Percentiles rank a stretch among this genome's conserved stretches.
These are phyloP conservation scores for Malus fusca DNA, from an alignment of 306 rosid genomes.

Conservation along the genomic window DNA sequence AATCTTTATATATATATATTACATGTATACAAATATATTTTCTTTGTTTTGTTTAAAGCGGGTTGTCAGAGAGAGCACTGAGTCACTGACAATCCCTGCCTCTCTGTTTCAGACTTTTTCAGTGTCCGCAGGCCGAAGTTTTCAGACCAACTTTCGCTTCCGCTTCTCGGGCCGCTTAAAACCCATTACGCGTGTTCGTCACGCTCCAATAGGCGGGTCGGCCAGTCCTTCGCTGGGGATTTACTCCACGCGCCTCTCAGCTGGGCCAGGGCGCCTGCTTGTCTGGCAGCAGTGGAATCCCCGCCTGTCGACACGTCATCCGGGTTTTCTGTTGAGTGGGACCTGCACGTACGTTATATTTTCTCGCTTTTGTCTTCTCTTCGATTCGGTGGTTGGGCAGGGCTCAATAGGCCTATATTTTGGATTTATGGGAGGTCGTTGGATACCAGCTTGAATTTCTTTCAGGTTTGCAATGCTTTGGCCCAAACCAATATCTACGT, in stretches of 20 bases:
- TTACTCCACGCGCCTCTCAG: slow-evolving; percentile 15
- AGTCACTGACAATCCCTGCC: not conserved
- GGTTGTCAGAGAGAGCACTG: not conserved
- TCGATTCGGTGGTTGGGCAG: not conserved
- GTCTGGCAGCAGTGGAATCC: not conserved
- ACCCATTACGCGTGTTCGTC: not conserved
- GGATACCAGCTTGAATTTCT: no score
- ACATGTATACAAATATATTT: not conserved
- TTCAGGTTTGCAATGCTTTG: no score
- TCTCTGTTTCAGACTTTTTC: not conserved
- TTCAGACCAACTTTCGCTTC: not conserved
- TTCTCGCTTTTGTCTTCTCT: not conserved
- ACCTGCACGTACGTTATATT: not conserved
- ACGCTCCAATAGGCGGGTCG: not conserved
- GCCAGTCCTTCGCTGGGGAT: not conserved
- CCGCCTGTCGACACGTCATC: not conserved
- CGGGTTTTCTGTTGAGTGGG: slow-evolving; percentile 3
- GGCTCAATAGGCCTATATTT: not conserved
- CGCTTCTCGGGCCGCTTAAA: not conserved
- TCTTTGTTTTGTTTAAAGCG: not conserved
- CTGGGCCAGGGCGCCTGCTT: not conserved
- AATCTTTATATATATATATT: not conserved
- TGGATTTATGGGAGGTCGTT: not conserved
- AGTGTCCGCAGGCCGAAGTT: slow-evolving; percentile 1
- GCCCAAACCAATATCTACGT: no score